A percentile compares a stretch with the other conserved stretches of the same genome.
phyloP scores from a whole-genome alignment of 2,329 filamentous ascomycete species.

The Xylariaceae sp. region DNA sequence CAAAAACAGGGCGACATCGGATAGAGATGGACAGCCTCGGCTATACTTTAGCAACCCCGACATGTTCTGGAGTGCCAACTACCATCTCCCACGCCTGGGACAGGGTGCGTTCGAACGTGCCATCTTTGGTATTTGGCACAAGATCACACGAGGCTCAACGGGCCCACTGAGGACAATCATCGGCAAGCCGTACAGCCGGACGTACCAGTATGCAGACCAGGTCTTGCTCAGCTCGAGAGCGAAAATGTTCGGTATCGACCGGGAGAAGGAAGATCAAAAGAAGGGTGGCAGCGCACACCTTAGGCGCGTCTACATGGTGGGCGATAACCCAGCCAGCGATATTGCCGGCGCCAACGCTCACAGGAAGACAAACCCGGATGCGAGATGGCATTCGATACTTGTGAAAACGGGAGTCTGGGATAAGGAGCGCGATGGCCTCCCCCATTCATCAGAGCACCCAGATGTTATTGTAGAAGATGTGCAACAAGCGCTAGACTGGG shows the following conservation, averaged over 20 bases:
- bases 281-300: constrained; percentile 42
- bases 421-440: constrained; percentile 39
- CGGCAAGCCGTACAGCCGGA: constrained; percentile 75
- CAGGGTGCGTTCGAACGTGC: constrained; percentile 88
- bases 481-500: constrained; percentile 72
- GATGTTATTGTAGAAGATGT: constrained; percentile 70
- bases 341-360: constrained; percentile 74
- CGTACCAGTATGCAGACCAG: constrained; percentile 80
- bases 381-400: constrained; percentile 73
- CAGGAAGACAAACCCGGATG: constrained; percentile 62
- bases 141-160: constrained; percentile 59
- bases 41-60: constrained; percentile 91
- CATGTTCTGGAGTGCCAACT: constrained; percentile 80
- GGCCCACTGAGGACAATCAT: constrained; percentile 63
- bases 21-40: constrained; percentile 72
- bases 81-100: constrained; percentile 80
- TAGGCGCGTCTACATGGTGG: constrained; percentile 85
- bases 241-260: constrained; percentile 36
- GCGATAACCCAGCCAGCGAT: constrained; percentile 85
- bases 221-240: constrained; percentile 61
- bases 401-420: constrained; percentile 77
- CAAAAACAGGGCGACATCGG: constrained; percentile 75
- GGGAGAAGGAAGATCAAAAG: constrained; percentile 7
- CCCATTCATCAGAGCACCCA: constrained; percentile 59
- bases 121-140: constrained; percentile 73